These are phyloP conservation scores for Trypanosoma conorhini DNA, from an alignment of 208 protist genomes.

Conservation along the genomic window DNA sequence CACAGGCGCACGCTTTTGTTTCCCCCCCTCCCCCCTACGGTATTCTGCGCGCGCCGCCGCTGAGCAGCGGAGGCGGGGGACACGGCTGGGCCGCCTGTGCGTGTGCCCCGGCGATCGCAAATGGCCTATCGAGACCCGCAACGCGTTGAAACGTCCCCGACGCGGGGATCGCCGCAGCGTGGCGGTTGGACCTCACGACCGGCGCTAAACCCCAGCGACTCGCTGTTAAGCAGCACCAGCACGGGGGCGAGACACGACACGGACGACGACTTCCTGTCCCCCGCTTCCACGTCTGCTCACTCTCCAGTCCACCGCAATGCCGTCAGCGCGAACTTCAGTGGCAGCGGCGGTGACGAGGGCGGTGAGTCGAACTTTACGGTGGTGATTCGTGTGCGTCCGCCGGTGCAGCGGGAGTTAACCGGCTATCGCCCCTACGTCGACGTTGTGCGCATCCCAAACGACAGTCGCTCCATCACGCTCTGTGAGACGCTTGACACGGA, in stretches of 20 bases:
- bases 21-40: background rate
- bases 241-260: background rate
- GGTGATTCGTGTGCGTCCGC: slow-evolving; percentile 87
- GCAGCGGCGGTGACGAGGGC: background rate
- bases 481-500: slow-evolving; percentile 72
- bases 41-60: too few relatives aligned
- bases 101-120: background rate
- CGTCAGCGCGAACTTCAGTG: background rate
- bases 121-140: background rate
- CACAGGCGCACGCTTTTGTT: background rate
- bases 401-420: slow-evolving; percentile 77
- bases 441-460: slow-evolving; percentile 61
- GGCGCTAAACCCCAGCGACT: background rate
- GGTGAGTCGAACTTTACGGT: slow-evolving; percentile 74
- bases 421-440: slow-evolving; percentile 58
- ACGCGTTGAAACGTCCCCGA: background rate
- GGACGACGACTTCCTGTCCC: slow-evolving; percentile 17
- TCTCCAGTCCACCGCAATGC: background rate
- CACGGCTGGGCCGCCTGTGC: background rate
- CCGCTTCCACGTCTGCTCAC: slow-evolving; percentile 3
- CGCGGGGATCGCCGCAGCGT: background rate
- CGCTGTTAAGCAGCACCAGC: background rate
- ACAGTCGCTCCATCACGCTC: slow-evolving; percentile 59
- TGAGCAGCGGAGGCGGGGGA: background rate
- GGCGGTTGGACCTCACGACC: background rate